Base-by-base conservation (phyloP, 176 grass and related monocot genomes). In the Musa acuminata region DNA sequence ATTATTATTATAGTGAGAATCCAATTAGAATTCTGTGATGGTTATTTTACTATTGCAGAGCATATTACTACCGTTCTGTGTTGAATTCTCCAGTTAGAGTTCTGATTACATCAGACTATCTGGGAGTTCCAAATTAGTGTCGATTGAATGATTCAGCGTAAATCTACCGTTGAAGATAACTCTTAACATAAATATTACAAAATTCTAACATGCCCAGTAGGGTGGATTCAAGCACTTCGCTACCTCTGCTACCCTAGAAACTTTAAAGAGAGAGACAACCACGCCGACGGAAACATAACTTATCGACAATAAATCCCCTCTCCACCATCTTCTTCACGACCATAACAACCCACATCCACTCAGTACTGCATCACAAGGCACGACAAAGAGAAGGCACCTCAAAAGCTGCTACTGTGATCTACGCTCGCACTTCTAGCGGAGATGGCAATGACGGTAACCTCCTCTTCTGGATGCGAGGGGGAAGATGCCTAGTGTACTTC, bases 381-480 rank as follows among this genome's bases (percentile, higher is more conserved):
- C 4, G 35, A 65, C 63, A 65, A 43, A 43, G 35, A 5, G 35
- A 43, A 43, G 35, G 35, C 35, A 43, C 35, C 35, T 43, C 35
- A 43, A 43, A 6, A 43, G 35, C 35, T 43, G 35, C 35, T 43
- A 43, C 3, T 43, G 35, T 43, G 10, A 27, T 55, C 72, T 74
- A 74, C 10, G 52, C 88, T 73, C 83, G 91, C 0, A 86, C 79
- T 78, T 99, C 86, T 27, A 99, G 80, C 11, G 84, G 73, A 64
- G 91, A 87, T 62, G 84, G 85, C 82, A 99, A 79, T n/a, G 91
- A 84, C 20, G 84, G 86, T 72, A 99, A 89, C 49, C 91, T 76
- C 82, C 91, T 92, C 96, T 89, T 99, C 83, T 99, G 96, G 53
- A 99, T 99, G 66, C 91, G 90, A 62, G 96, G 96, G 1, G 96